Evolutionary conservation across 176 grass and related monocot species (phyloP), one percentile per base, ranked within the genome.

Genomic region (Lolium rigidum): DNA sequence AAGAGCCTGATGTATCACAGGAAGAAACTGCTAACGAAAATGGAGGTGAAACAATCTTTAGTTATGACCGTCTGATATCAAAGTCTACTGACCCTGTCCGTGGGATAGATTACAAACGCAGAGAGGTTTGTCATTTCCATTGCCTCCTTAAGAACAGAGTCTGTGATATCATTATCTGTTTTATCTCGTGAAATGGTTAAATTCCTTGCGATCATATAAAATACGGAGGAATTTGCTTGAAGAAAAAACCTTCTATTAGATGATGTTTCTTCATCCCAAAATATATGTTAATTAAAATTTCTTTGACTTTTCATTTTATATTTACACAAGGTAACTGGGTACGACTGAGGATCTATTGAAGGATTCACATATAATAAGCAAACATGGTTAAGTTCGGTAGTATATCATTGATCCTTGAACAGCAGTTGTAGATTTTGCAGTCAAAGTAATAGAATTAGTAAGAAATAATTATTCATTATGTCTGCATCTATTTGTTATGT

Each of bases 91-190:
- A 95, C 80, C 97, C 97, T 84, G 88, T 94, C 76, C 71, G 71
- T 76, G 97, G 94, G 66, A 99, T 96, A 77, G 92, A 99, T 76
- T 85, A 85, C 77, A 96, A 96, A 81, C 92, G 85, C 82, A 88
- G 97, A 91, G 97, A 99, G 97, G 97, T 99, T 85, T 35, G 92
- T 81, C 72, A 38, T 47, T 91, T 68, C 44, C 9, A 61, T 54
- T 63, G 57, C 76, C 62, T 75, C 38, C 41, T 44, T 86, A 9
- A 13, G 70, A 72, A 44, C 10, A 65, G 51, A 62, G n/a, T 56
- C 4, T 13, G 2, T 77, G 41, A 43, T 43, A 43, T 43, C 38
- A 9, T 52, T 70, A 3, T 20, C 20, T 41, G 1, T 76, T 59
- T 41, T 73, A 20, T 28, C 60, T 76, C 41, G 25, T 2, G 14